Percentiles rank a stretch among this genome's conserved stretches.
Evolutionary conservation across 2,329 filamentous ascomycete genomes (phyloP).

Genomic region (Sphaceloma murrayae): DNA sequence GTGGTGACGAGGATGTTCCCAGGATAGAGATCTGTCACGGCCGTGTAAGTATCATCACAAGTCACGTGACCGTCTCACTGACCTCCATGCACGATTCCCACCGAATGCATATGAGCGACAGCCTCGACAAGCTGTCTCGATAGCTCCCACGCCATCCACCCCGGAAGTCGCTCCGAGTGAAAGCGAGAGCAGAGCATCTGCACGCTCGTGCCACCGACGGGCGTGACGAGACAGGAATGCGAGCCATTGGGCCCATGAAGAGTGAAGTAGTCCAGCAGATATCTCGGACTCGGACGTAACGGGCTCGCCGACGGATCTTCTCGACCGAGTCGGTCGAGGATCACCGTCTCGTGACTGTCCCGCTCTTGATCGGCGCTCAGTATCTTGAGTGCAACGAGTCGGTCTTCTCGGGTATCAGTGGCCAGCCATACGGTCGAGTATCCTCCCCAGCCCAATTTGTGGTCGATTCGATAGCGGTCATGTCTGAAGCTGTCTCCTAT

Average conservation of each 20-base stretch:
- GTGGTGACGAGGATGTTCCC: conserved; percentile 22
- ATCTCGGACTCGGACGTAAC: conserved; percentile 15
- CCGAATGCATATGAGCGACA: conserved; percentile 20
- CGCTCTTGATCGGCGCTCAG: conserved; percentile 18
- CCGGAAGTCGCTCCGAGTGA: not conserved
- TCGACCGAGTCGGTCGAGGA: too few relatives aligned
- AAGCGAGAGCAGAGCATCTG: conserved; percentile 6
- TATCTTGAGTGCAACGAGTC: conserved; percentile 17
- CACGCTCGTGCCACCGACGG: conserved; percentile 18
- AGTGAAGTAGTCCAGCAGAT: conserved; percentile 19
- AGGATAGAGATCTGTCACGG: conserved; percentile 24
- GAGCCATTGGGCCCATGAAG: conserved; percentile 20
- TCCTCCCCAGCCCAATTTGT: conserved; percentile 32
- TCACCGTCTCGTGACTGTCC: conserved; percentile 15
- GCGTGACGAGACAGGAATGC: conserved; percentile 20
- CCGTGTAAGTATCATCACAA: not conserved
- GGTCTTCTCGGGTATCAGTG: conserved; percentile 22
- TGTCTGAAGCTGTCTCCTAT: conserved; percentile 27
- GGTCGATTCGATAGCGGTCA: conserved; percentile 29
- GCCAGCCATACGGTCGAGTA: conserved; percentile 33
- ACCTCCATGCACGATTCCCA: conserved; percentile 18
- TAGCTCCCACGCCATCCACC: conserved; percentile 18
- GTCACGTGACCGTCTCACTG: not conserved
- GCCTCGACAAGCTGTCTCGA: conserved; percentile 20
- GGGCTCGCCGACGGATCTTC: conserved; percentile 2